Base-by-base conservation (phyloP, 139 green algal species). In the Coelastrella sp. region DNA sequence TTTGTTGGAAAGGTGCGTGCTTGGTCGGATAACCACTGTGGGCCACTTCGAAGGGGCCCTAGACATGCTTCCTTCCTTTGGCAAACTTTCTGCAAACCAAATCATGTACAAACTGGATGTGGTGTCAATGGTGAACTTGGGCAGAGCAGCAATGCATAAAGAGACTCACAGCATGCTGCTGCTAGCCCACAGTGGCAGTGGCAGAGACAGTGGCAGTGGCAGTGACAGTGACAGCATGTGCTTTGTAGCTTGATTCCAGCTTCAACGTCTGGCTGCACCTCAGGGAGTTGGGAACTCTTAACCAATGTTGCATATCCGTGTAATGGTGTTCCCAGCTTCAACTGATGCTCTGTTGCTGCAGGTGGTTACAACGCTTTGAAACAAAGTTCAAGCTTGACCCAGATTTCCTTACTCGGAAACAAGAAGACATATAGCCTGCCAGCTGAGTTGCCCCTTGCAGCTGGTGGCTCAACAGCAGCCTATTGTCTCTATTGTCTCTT, bases 371-470 rank as follows among this genome's bases (percentile, higher is more conserved):
- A 8, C 85, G 86, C 64, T 96, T 95, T 73, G 80, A 94, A 17
- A 75, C 91, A 56, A 95, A 95, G 66, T 96, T 93, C 80, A 85
- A 85, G 54, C 68, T 91, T 23, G 94, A 96, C 82, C 94, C 94
- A 0, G 93, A 96, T 80, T 96, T 96, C 85, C 85, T 96, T 3
- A 94, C 93, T n/a, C 87, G 94, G 0, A 73, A 90, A 5, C n/a
- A 80, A 16, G 78, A 91, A 19, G 86, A 87, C 4, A 61, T 83
- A 14, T 83, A 32, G 17, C 8, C 32, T 47, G 32, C 5, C 68
- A 76, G 68, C 22, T 22, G 68, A 22, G 68, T 71, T 10, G 61
- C 19, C 13, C n/a, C 19, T 32, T 78, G 73, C 73, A 32, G 73
- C 73, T 78, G 73, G 14, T 78, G 73, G 73, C n/a, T 78, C 19